phyloP scores from a whole-genome alignment of 352 stramenopile genomes.

The Elongisporangium prolatum region DNA sequence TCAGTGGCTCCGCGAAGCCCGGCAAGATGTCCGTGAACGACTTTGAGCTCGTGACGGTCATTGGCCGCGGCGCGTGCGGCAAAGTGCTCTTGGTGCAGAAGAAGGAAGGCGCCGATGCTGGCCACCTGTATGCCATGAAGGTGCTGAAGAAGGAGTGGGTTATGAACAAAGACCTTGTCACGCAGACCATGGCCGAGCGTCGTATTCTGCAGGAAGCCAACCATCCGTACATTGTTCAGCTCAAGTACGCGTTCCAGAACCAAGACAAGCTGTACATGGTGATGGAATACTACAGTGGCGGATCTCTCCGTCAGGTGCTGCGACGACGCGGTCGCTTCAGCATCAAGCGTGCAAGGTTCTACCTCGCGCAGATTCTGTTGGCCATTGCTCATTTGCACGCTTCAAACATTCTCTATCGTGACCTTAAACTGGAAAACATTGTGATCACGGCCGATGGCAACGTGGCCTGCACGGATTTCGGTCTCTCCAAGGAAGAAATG shows the following conservation, averaged over 20 bases:
- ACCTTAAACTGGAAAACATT: slow-evolving; percentile 77
- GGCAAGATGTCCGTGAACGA: slow-evolving; percentile 75
- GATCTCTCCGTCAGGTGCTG: slow-evolving; percentile 60
- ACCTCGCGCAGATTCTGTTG: slow-evolving; percentile 61
- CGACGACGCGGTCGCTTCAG: slow-evolving; percentile 61
- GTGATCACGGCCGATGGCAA: slow-evolving; percentile 68
- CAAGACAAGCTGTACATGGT: slow-evolving; percentile 82
- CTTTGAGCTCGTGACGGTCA: slow-evolving; percentile 71
- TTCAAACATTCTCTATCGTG: slow-evolving; percentile 67
- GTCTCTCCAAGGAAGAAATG: slow-evolving; percentile 72
- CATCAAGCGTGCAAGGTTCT: slow-evolving; percentile 67
- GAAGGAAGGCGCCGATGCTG: slow-evolving; percentile 54
- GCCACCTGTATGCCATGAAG: slow-evolving; percentile 71
- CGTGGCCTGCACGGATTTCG: slow-evolving; percentile 68
- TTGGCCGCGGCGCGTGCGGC: slow-evolving; percentile 61
- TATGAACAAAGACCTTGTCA: slow-evolving; percentile 77
- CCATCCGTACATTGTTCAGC: slow-evolving; percentile 74
- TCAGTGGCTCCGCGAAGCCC: slow-evolving; percentile 52
- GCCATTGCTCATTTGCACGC: slow-evolving; percentile 59
- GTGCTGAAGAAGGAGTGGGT: slow-evolving; percentile 80
- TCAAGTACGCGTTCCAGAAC: slow-evolving; percentile 75
- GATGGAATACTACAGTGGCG: slow-evolving; percentile 78
- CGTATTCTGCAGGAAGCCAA: slow-evolving; percentile 70
- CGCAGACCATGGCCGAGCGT: slow-evolving; percentile 72
- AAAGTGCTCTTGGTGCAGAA: slow-evolving; percentile 71